phyloP scores from a whole-genome alignment of 192 early-diverging fungal species.

The Thamnidium elegans region DNA sequence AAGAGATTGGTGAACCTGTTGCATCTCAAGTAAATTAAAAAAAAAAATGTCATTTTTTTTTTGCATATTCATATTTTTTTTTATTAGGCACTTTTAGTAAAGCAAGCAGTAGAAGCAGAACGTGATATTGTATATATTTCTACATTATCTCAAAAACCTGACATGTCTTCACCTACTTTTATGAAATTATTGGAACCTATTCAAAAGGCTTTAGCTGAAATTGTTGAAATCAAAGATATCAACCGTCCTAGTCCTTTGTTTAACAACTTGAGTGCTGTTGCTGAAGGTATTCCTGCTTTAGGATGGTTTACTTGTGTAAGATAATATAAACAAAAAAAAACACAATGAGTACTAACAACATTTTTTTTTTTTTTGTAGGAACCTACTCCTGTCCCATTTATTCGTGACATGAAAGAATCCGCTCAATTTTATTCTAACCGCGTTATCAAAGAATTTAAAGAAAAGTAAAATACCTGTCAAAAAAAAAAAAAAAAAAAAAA shows the following conservation, averaged over 20 bases:
- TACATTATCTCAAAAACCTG: constrained; percentile 72
- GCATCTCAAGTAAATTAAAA: constrained; percentile 59
- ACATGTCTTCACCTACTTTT: constrained; percentile 52
- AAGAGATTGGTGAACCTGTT: constrained; percentile 49
- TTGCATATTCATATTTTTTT: constrained; percentile 17
- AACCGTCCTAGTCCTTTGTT: constrained; percentile 73
- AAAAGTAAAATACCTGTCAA: constrained; percentile 58
- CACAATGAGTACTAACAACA: neutral
- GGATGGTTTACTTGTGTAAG: constrained; percentile 86
- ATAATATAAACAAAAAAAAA: neutral
- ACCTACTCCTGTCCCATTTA: constrained; percentile 81
- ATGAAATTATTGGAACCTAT: constrained; percentile 65
- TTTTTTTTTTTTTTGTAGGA: constrained; percentile 46
- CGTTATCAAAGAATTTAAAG: constrained; percentile 85
- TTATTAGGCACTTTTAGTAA: constrained; percentile 57
- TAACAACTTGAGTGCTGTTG: constrained; percentile 81
- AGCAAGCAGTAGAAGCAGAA: constrained; percentile 65
- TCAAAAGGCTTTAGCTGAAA: constrained; percentile 62
- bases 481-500: too few relatives aligned
- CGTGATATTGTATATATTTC: constrained; percentile 75
- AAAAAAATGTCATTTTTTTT: constrained; percentile 1
- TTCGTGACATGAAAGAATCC: constrained; percentile 86
- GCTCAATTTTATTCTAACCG: constrained; percentile 92
- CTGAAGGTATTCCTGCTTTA: constrained; percentile 87
- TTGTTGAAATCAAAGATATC: constrained; percentile 70